phyloP scores from a whole-genome alignment of 331 rosid species.

The Quercus lobata region DNA sequence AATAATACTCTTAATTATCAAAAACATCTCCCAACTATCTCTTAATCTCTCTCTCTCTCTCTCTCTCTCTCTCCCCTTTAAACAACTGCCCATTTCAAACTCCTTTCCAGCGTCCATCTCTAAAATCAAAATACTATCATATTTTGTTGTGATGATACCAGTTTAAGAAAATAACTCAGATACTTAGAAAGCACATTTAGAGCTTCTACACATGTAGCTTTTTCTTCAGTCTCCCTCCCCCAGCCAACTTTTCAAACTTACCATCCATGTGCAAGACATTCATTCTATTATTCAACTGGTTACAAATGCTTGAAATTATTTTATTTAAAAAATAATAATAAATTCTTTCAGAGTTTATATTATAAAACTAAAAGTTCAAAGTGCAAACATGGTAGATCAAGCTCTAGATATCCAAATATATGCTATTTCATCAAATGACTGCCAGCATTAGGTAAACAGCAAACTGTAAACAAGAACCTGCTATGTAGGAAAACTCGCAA shows the following conservation, averaged over 20 bases:
- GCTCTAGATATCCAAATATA: background rate
- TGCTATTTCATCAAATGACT: background rate
- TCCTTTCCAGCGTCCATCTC: too few species aligned
- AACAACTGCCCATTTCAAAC: too few species aligned
- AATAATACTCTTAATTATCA: background rate
- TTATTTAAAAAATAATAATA: background rate
- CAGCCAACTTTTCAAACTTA: background rate
- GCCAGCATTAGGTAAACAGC: background rate
- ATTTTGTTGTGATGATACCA: background rate
- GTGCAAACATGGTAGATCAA: background rate
- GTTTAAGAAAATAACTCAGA: background rate
- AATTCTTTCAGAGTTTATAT: background rate
- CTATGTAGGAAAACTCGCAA: background rate
- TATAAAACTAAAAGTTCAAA: background rate
- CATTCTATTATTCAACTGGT: background rate
- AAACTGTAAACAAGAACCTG: background rate
- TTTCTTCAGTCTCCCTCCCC: background rate
- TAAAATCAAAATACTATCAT: too few species aligned
- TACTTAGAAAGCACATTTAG: background rate
- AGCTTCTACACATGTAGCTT: background rate
- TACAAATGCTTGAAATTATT: background rate
- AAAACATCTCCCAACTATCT: background rate
- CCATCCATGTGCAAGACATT: background rate
- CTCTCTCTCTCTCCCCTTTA: too few species aligned
- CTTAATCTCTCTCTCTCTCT: background rate